Percentiles rank a stretch among this genome's conserved stretches.
These are phyloP conservation scores for Dissophora ornata DNA, from an alignment of 192 early-diverging fungal species.

Conservation along the genomic window DNA sequence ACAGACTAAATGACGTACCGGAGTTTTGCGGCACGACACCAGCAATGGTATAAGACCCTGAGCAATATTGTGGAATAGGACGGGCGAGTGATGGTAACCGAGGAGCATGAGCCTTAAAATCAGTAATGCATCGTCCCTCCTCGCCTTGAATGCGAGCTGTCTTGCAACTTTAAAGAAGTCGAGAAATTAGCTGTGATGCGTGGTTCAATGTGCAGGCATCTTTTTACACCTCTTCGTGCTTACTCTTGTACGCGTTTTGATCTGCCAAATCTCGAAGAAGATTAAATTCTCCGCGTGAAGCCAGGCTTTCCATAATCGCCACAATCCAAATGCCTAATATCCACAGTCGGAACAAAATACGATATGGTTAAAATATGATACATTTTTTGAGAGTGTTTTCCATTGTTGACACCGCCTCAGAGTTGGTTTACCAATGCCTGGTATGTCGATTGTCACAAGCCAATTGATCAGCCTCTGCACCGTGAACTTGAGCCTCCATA, in stretches of 20 bases:
- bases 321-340: slow-evolving; percentile 36
- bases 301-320: slow-evolving; percentile 45
- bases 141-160: slow-evolving; percentile 17
- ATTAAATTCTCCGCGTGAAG: slow-evolving; percentile 41
- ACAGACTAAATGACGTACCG: too few relatives aligned
- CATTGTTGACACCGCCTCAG: too few relatives aligned
- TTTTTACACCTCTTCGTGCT: too few relatives aligned
- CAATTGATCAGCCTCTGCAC: slow-evolving; percentile 40
- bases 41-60: slow-evolving; percentile 35
- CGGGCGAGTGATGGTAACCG: slow-evolving; percentile 55
- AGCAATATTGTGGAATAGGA: slow-evolving; percentile 42
- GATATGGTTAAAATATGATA: neutral
- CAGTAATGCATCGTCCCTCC: slow-evolving; percentile 44
- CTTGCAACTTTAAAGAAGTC: slow-evolving; percentile 16
- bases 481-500: slow-evolving; percentile 33
- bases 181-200: neutral
- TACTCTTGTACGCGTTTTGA: slow-evolving; percentile 48
- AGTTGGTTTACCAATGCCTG: slow-evolving; percentile 29
- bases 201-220: too few relatives aligned
- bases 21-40: slow-evolving; percentile 25
- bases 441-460: slow-evolving; percentile 37
- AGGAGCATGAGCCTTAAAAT: slow-evolving; percentile 45
- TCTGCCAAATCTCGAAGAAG: slow-evolving; percentile 40
- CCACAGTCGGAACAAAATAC: too few relatives aligned
- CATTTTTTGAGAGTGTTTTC: too few relatives aligned